Evolutionary conservation across 1,284 basidiomycete species (phyloP).

Genomic region (Cryptococcus sp.): DNA sequence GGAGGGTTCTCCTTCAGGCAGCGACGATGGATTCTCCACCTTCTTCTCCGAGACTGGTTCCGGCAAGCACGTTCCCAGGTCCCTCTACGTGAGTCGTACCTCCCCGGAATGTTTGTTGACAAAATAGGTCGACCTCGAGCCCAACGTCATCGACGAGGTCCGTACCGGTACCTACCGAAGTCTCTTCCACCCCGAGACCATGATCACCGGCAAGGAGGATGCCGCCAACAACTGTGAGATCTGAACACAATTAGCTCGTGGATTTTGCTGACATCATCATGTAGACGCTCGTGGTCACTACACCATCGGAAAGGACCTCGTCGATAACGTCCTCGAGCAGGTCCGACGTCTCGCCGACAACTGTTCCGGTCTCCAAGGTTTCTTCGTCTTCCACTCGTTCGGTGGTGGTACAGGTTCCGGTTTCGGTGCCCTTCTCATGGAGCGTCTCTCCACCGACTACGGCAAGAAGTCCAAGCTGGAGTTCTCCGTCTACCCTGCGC

Average conservation of each 20-base stretch:
- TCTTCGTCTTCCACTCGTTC: slow-evolving; percentile 99
- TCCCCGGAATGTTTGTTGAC: slow-evolving; percentile 25
- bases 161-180: slow-evolving; percentile 90
- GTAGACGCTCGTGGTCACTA: slow-evolving; percentile 97
- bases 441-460: slow-evolving; percentile 94
- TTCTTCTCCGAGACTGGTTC: slow-evolving; percentile 65
- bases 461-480: slow-evolving; percentile 99
- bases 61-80: slow-evolving; percentile 96
- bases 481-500: slow-evolving; percentile 97
- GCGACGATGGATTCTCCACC: slow-evolving; percentile 92
- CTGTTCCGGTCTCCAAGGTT: slow-evolving; percentile 96
- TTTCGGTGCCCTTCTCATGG: slow-evolving; percentile 95
- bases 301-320: slow-evolving; percentile 95
- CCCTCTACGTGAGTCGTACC: slow-evolving; percentile 72
- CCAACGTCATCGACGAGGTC: slow-evolving; percentile 94
- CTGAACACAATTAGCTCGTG: neutral
- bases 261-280: slow-evolving; percentile 2
- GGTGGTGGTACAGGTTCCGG: slow-evolving; percentile 99
- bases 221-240: slow-evolving; percentile 95
- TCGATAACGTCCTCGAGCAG: slow-evolving; percentile 89
- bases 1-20: slow-evolving; percentile 69
- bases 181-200: slow-evolving; percentile 98
- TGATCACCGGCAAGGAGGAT: slow-evolving; percentile 99
- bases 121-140: slow-evolving; percentile 78
- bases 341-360: slow-evolving; percentile 95